Percentiles rank a stretch among this genome's conserved stretches.
Conservation (phyloP, 2,329 filamentous ascomycete species). For the Fusarium sp. region DNA sequence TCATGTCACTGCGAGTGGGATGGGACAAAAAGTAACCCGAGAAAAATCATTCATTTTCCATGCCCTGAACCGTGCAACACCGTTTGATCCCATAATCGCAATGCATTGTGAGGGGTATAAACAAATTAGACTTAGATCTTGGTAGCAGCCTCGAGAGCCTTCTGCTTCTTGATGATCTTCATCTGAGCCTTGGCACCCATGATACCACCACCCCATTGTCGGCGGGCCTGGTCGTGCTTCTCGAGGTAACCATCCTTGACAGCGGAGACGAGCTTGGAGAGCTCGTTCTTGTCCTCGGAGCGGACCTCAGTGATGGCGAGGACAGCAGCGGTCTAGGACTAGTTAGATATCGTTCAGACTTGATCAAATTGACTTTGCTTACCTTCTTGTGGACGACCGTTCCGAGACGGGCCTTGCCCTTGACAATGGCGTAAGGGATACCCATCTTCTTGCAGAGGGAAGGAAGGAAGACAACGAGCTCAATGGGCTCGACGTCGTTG, state of each 20-base stretch:
- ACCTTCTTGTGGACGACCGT: slow-evolving; percentile 99
- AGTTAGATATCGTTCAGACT: slow-evolving; percentile 42
- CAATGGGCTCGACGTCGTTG: slow-evolving; percentile 99
- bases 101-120: slow-evolving; percentile 55
- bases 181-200: slow-evolving; percentile 95
- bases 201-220: slow-evolving; percentile 99
- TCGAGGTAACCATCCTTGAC: slow-evolving; percentile 98
- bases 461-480: slow-evolving; percentile 98
- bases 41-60: slow-evolving; percentile 57
- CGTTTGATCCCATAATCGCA: slow-evolving; percentile 54
- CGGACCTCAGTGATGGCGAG: slow-evolving; percentile 96
- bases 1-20: slow-evolving; percentile 46
- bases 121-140: slow-evolving; percentile 81
- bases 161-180: slow-evolving; percentile 84
- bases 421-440: slow-evolving; percentile 98
- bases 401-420: slow-evolving; percentile 99
- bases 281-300: slow-evolving; percentile 97
- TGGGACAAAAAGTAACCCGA: slow-evolving; percentile 49
- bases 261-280: slow-evolving; percentile 94
- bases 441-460: slow-evolving; percentile 99
- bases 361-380: slow-evolving; percentile 33
- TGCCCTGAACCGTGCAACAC: slow-evolving; percentile 57
- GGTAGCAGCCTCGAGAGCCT: slow-evolving; percentile 93
- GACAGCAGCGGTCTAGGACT: slow-evolving; percentile 90
- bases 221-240: slow-evolving; percentile 90